Evolutionary conservation across 306 rosid species (phyloP), one percentile per base, ranked within the genome.

Genomic region (Trifolium fragiferum): DNA sequence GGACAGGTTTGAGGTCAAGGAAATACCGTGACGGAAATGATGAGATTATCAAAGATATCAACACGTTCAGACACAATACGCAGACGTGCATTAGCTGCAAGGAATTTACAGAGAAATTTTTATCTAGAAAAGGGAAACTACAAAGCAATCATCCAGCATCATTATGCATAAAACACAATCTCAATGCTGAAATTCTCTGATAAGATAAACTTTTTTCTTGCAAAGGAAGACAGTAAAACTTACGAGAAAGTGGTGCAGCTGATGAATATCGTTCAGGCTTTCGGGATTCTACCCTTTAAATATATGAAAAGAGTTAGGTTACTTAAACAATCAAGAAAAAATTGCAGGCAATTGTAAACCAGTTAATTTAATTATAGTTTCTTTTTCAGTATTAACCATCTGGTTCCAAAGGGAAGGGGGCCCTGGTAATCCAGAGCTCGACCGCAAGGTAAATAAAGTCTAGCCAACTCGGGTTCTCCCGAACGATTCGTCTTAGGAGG

Each of bases 201-300:
- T 33, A 51, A 60, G 73, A 70, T 37, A 50, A 43, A 47, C 12
- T 30, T 20, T 37, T 46, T 46, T 64, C 27, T 12, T 51, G 69
- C 44, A 55, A 82, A 76, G 62, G 50, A 70, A 80, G 64, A 75
- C 35, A 68, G 25, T 64, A 72, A 62, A 76, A 80, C 97, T 86
- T 90, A 94, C 97, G 97, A 80, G 99, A 94, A 78, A 94, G 88
- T 16, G 97, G 99, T 9, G 99, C 99, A 51, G 99, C 98, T 4
- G 99, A 94, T 51, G 99, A 94, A 77, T 92, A 94, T 20, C 97
- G 92, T 47, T 94, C 99, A 7, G 99, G 96, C 87, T 90, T 94
- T 83, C 97, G 90, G 8, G 97, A 94, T 80, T 88, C 97, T 79
- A 87, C 97, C 99, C 99, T 94, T 84, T 79, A 88, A 87, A 80